Evolutionary conservation across 73 alveolate species (phyloP), one percentile per base, ranked within the genome.

Genomic region (Tetrahymena malaccensis): DNA sequence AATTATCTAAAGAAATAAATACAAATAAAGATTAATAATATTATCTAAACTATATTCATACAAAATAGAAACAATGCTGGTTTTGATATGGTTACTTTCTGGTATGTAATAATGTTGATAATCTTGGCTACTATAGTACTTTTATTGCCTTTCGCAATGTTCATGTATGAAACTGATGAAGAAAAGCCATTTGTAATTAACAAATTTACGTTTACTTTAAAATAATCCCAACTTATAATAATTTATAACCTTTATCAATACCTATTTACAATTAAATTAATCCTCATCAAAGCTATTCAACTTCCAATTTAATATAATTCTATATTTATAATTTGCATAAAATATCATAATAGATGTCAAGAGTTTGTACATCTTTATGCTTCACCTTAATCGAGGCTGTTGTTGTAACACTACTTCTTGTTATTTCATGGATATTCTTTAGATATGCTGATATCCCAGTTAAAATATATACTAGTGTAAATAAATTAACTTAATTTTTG

Each of bases 81-180:
- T 57, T 93, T 97, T 11, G 96, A 96, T 89, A 98, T 98, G 99
- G 89, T 94, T 43, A 96, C 96, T 15, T 96, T 96, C 84, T 98
- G 99, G 99, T 96, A 97, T 94, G 98, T 96, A 19, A 94, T 98
- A 40, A 96, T 97, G 94, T 93, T 97, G 94, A 93, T 97, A 16
- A 85, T 96, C 3, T 94, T 97, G 33, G 93, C 93, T 33, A 94
- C 97, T 96, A 94, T 98, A 9, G 94, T 96, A 56, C 27, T 98
- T 35, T 43, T 98, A 34, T 93, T 97, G 3, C 99, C 99, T 31
- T 70, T 96, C 44, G 97, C 98, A 10, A 37, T 94, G 94, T 97
- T 97, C 95, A 97, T 31, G 96, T 98, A 98, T 93, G 99, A 98
- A 96, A 38, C 98, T 43, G 99, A 98, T 85, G 98, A 97, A 40